Base-by-base conservation (phyloP, 192 early-diverging fungal species). In the Coemansia sp. region DNA sequence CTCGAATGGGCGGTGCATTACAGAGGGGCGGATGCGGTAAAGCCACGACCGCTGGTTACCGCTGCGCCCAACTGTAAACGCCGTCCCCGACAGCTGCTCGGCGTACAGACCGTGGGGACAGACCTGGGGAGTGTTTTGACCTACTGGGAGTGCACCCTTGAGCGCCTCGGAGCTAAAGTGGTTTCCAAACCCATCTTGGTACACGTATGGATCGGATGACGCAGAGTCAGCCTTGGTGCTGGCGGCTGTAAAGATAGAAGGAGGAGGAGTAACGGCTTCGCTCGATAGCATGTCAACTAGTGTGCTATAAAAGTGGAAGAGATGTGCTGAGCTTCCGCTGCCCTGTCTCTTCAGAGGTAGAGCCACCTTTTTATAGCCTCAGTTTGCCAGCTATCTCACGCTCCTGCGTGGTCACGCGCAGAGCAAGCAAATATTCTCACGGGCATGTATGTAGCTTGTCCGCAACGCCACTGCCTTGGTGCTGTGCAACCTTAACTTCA, bases 21-120 rank as follows among this genome's bases (percentile, higher is more conserved):
- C 93, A 0, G 94, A 93, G 14, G 96, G 94, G 24, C 86, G 90
- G 70, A 98, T 92, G 63, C 96, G 92, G 74, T 98, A 98, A 32
- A 98, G 73, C 96, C 96, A 98, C 77, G 84, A 87, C 62, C 88
- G 81, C 68, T 89, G 87, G 82, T 97, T 95, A 59, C 90, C 82
- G 41, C 80, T 74, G 54, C 93, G 80, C 12, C 84, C 86, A 4
- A 86, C 91, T 0, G 94, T 95, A 69, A 97, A 97, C 14, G 93
- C 94, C 4, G 90, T 91, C 62, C 89, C 93, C 38, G 89, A 94
- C n/a, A 94, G 81, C 70, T 95, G 94, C 80, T 98, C 96, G 22
- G 95, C 92, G 60, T 95, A 96, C 44, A 96, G 83, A 11, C 87
- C 88, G 62, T 92, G 96, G 19, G 93, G 89, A 61, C 88, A 91